These are phyloP conservation scores for Suillus plorans DNA, from an alignment of 768 basidiomycete species.

Conservation along the genomic window DNA sequence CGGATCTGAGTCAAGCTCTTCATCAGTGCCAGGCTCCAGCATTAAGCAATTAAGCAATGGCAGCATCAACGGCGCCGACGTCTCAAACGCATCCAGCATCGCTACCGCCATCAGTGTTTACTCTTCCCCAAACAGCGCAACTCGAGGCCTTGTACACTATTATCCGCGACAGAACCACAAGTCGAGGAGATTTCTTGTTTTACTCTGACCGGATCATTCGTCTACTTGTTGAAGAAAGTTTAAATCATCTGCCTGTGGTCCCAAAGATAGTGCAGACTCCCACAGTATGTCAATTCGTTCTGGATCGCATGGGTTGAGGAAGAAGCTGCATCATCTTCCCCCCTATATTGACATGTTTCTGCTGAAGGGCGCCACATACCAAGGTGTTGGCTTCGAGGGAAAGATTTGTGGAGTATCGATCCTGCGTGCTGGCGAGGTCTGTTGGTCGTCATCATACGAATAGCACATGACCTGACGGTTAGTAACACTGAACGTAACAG, in stretches of 20 bases:
- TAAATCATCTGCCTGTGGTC: slow-evolving; percentile 85
- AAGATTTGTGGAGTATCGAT: slow-evolving; percentile 97
- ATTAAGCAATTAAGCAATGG: slow-evolving; percentile 13
- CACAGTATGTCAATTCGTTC: slow-evolving; percentile 51
- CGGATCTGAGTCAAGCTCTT: background rate
- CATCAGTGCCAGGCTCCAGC: background rate
- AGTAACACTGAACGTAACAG: slow-evolving; percentile 34
- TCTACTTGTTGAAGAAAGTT: slow-evolving; percentile 76
- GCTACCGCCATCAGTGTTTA: slow-evolving; percentile 83
- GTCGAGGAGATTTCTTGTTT: slow-evolving; percentile 93
- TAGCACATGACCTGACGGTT: background rate
- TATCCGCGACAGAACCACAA: slow-evolving; percentile 85
- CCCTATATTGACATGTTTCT: slow-evolving; percentile 1
- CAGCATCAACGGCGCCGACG: slow-evolving; percentile 21
- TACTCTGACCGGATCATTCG: slow-evolving; percentile 92
- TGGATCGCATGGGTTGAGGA: background rate
- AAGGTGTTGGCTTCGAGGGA: slow-evolving; percentile 93
- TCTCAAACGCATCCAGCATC: slow-evolving; percentile 36
- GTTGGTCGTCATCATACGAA: slow-evolving; percentile 11
- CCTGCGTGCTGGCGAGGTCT: slow-evolving; percentile 87
- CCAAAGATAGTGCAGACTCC: slow-evolving; percentile 78
- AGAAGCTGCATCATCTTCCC: background rate
- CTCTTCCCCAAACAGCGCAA: slow-evolving; percentile 86
- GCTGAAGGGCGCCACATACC: slow-evolving; percentile 71
- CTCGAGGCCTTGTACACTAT: slow-evolving; percentile 95